Percentiles rank a stretch among this genome's conserved stretches.
phyloP scores from a whole-genome alignment of 352 stramenopile species.

The Pythium coloratum region DNA sequence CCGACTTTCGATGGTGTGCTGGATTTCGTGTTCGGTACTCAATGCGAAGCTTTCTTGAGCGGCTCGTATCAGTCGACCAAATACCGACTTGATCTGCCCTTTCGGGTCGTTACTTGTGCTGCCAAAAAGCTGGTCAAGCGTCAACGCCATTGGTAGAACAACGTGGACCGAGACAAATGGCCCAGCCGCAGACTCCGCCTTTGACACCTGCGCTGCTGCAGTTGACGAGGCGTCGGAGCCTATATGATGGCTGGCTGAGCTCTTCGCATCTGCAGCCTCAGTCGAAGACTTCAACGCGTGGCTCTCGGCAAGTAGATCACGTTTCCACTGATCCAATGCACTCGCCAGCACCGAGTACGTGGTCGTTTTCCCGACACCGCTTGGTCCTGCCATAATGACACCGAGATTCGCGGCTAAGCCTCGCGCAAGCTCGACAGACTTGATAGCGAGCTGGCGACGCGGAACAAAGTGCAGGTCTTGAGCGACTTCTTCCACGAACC shows the following conservation, averaged over 20 bases:
- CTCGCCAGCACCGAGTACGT: constrained; percentile 11
- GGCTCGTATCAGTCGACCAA: constrained; percentile 25
- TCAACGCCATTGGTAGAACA: constrained; percentile 27
- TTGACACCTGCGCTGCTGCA: background rate
- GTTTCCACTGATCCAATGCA: constrained; percentile 23
- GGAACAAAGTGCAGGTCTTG: constrained; percentile 23
- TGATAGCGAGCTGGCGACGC: constrained; percentile 11
- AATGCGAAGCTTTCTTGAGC: constrained; percentile 28
- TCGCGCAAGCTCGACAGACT: constrained; percentile 5
- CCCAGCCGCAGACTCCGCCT: background rate
- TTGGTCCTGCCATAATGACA: constrained; percentile 21
- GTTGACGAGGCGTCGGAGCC: background rate
- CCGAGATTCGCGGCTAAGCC: constrained; percentile 14
- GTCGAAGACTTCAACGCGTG: background rate
- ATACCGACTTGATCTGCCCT: constrained; percentile 27
- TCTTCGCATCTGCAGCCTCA: background rate
- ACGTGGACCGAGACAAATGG: constrained; percentile 21
- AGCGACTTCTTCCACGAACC: constrained; percentile 14
- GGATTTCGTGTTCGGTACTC: constrained; percentile 23
- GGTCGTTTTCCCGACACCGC: constrained; percentile 24
- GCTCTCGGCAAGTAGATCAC: constrained; percentile 5
- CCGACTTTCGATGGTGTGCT: constrained; percentile 1
- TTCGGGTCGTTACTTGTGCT: constrained; percentile 24
- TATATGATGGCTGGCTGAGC: background rate
- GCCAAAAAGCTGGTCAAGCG: constrained; percentile 23